A percentile compares a stretch with the other conserved stretches of the same genome.
phyloP scores from a whole-genome alignment of 2,329 filamentous ascomycete species.

The Aureobasidium sp. region DNA sequence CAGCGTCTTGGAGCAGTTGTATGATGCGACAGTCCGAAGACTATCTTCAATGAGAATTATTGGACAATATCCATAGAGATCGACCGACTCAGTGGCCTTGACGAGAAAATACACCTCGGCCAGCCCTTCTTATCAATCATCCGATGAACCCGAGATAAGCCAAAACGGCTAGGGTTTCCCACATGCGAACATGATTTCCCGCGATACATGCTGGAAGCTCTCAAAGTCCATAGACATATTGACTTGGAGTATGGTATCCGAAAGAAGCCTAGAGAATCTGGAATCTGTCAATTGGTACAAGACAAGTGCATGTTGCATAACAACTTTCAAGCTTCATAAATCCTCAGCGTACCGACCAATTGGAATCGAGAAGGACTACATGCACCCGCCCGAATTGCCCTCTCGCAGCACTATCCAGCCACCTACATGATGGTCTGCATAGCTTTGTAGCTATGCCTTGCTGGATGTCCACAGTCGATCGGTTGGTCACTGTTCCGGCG shows the following conservation, averaged over 20 bases:
- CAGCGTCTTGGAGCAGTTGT: neutral
- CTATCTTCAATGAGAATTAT: neutral
- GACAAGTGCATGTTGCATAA: neutral
- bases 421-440: neutral
- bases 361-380: neutral
- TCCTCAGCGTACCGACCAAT: neutral
- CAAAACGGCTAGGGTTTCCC: neutral
- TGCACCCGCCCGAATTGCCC: neutral
- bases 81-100: neutral
- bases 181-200: neutral
- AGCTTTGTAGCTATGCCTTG: neutral
- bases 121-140: slow-evolving; percentile 1
- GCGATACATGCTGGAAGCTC: neutral
- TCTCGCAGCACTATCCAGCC: neutral
- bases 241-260: no score
- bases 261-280: neutral
- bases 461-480: neutral
- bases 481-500: neutral
- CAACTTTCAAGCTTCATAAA: neutral
- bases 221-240: neutral
- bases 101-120: neutral
- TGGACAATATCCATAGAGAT: neutral
- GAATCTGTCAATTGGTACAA: neutral
- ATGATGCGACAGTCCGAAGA: neutral
- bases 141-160: slow-evolving; percentile 9